Evolutionary conservation across 345 rosid genomes (phyloP).

Genomic region (Rhodomyrtus tomentosa): DNA sequence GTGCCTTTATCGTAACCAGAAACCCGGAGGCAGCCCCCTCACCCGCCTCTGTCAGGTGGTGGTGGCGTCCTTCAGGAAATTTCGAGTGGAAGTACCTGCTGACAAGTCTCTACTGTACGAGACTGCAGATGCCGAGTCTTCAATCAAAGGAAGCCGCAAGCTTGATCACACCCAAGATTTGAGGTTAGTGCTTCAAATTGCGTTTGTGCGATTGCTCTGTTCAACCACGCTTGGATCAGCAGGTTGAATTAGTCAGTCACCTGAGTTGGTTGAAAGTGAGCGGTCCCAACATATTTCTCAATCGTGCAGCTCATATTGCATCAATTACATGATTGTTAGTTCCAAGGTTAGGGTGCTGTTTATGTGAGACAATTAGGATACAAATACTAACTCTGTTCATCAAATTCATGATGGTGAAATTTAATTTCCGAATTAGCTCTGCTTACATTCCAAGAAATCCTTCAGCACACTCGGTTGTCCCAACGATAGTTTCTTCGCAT

Average conservation of each 20-base stretch:
- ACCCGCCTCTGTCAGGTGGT: constrained; percentile 21
- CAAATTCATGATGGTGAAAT: too few relatives aligned
- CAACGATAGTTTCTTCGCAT: neutral
- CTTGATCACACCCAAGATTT: constrained; percentile 19
- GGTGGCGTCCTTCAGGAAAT: constrained; percentile 22
- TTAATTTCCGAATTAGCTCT: neutral
- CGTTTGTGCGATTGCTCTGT: neutral
- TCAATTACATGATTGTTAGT: neutral
- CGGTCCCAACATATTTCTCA: neutral
- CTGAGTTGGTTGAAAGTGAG: neutral
- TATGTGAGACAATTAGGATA: neutral
- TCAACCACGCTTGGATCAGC: neutral
- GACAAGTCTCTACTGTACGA: constrained; percentile 24
- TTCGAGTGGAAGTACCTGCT: constrained; percentile 12
- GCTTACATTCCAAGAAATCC: neutral
- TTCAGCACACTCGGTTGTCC: neutral
- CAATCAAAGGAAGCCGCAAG: constrained; percentile 34
- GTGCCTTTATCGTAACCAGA: constrained; percentile 18
- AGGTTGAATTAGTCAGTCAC: neutral
- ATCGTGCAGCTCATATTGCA: neutral
- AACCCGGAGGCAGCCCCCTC: constrained; percentile 30
- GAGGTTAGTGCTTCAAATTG: constrained; percentile 6
- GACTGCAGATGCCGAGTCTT: constrained; percentile 19
- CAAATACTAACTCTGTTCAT: neutral
- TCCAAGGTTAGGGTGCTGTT: neutral